Evolutionary conservation across 208 protist genomes (phyloP), one percentile per base, ranked within the genome.

Genomic region (Novymonas esmeraldas): DNA sequence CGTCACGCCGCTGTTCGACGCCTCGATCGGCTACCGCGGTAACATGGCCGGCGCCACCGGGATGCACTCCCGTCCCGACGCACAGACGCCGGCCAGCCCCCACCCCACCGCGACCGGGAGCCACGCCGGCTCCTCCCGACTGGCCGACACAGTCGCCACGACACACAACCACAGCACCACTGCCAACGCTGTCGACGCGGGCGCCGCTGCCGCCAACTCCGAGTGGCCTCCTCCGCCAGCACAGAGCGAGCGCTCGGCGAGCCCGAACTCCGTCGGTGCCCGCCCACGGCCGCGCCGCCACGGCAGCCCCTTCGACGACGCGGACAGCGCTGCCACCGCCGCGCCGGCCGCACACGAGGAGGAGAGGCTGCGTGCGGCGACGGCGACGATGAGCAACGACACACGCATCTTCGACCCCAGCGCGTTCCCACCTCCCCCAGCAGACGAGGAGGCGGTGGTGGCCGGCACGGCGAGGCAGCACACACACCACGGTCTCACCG

Each of bases 321-420:
- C 52, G 9, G 36, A 59, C 22, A 34, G 44, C 34, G 42, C 22
- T 20, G n/a, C 20, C 33, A 63, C 24, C 56, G 49, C 39, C 3
- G 31, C 44, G 36, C 54, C 54, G 10, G 41, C 26, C 1, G 44
- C 56, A 22, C 56, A 57, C 11, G 24, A 52, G 33, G 48, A 55
- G n/a, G 54, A n/a, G n/a, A n/a, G n/a, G n/a, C n/a, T n/a, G n/a
- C n/a, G n/a, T n/a, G 63, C 63, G n/a, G 2, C 20, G 64, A n/a
- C 49, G n/a, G 16, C 11, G 6, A 6, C 31, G n/a, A 44, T 70
- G 45, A 67, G 63, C 16, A 77, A 77, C 51, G 50, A 51, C 16
- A 77, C 71, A 3, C 49, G 62, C 16, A 52, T 77, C 9, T 77
- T 77, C 20, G 56, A 77, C 49, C 54, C 56, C n/a, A 61, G 45